Evolutionary conservation across 1,139 yeast species (phyloP), one percentile per base, ranked within the genome.

Genomic region (Zygoascus hellenicus): DNA sequence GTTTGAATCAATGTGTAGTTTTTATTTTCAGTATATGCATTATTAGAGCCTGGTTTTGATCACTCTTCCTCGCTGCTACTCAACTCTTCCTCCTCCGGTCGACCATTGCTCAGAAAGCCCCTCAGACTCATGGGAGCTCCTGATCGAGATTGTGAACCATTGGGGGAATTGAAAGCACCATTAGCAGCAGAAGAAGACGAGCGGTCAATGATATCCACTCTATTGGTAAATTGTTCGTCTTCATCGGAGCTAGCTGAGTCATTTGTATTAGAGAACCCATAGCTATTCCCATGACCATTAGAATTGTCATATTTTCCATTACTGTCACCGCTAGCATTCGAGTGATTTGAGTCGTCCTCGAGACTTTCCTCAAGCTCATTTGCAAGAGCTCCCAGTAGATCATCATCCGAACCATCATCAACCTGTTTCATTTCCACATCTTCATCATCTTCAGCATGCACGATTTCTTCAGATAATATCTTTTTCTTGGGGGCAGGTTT

Each of bases 371-470:
- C 62, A 16, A 58, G 51, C 42, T 58, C 61, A 41, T 58, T 56
- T 10, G 60, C 62, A 38, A 63, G 52, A 3, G 61, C 65, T 5
- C 61, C 63, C 9, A 61, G 55, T 7, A 60, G 50, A 32, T 58
- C 65, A 35, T 61, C 63, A 41, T 63, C 63, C 13, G 57, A 63
- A 16, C 59, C 64, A 14, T 60, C 64, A 15, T 53, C 58, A n/a
- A 45, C 54, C 29, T 58, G 60, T 33, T 56, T 58, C 13, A 51
- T 59, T 15, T 54, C 62, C 9, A 58, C 62, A 17, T 48, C 56
- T 3, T 43, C 53, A 33, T 56, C 58, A 51, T 57, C 61, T n/a
- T 57, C 62, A 28, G 48, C 48, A 7, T 33, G 47, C 16, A 32
- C 28, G 19, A 22, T 13, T n/a, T 39, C 44, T n/a, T 26, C 38